These are phyloP conservation scores for Steccherinum ochraceum DNA, from an alignment of 768 basidiomycete genomes.

Conservation along the genomic window DNA sequence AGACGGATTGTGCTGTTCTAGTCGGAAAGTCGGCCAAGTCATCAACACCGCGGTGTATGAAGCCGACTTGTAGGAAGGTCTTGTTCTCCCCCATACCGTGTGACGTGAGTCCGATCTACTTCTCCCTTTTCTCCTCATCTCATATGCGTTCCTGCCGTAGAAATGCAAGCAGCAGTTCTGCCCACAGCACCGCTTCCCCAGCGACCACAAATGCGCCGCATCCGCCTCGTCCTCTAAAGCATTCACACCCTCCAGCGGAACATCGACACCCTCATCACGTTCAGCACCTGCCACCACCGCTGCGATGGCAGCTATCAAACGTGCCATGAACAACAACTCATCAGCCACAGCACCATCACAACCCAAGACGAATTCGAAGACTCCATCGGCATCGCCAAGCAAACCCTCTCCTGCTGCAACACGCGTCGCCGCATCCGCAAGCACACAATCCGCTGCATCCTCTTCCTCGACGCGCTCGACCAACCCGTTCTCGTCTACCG, in stretches of 20 bases:
- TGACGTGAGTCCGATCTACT: slow-evolving; percentile 41
- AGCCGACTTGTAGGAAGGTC: slow-evolving; percentile 62
- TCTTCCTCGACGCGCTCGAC: slow-evolving; percentile 8
- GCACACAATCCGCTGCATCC: slow-evolving; percentile 15
- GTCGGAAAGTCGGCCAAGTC: slow-evolving; percentile 50
- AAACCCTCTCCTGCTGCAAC: slow-evolving; percentile 13
- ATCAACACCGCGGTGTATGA: slow-evolving; percentile 53
- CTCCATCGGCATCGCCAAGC: slow-evolving; percentile 14
- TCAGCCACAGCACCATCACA: slow-evolving; percentile 28
- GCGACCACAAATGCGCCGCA: slow-evolving; percentile 53
- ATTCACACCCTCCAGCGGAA: slow-evolving; percentile 12
- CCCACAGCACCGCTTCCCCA: slow-evolving; percentile 72
- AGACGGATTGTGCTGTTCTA: slow-evolving; percentile 58
- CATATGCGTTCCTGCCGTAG: slow-evolving; percentile 28
- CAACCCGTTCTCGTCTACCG: slow-evolving; percentile 40
- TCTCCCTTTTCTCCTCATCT: not conserved
- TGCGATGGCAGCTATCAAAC: slow-evolving; percentile 35
- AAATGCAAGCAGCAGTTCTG: slow-evolving; percentile 71
- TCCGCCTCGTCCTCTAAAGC: slow-evolving; percentile 9
- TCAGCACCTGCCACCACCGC: slow-evolving; percentile 17
- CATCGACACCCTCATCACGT: slow-evolving; percentile 10
- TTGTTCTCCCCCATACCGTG: slow-evolving; percentile 70
- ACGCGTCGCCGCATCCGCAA: slow-evolving; percentile 8
- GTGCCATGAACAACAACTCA: slow-evolving; percentile 29
- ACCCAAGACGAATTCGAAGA: slow-evolving; percentile 29